Conservation (phyloP, 768 basidiomycete genomes). For the Tricholoma sp. region DNA sequence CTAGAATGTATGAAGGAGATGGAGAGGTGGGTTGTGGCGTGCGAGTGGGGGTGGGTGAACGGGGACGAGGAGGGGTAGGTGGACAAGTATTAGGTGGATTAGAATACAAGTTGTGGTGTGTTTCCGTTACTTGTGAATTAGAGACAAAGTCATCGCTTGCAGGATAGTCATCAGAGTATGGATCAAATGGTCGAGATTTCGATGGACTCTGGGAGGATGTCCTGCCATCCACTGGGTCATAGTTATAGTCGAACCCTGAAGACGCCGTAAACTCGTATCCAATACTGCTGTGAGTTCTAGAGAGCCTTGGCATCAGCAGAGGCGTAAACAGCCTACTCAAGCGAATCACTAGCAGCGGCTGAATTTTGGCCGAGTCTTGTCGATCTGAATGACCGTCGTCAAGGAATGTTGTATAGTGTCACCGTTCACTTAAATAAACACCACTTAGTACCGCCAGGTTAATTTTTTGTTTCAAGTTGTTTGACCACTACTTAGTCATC, state of each 20-base stretch:
- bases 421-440: no score
- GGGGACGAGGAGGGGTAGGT: background rate
- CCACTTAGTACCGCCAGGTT: no score
- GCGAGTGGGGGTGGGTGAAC: background rate
- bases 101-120: background rate
- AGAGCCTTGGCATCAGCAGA: background rate
- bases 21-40: conserved; percentile 45
- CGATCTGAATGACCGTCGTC: no score
- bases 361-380: background rate
- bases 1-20: conserved; percentile 27
- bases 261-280: conserved; percentile 10
- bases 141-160: background rate
- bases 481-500: no score
- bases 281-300: conserved; percentile 3
- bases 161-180: conserved; percentile 12
- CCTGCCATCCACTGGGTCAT: conserved; percentile 17
- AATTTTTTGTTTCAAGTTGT: no score
- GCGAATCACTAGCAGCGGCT: background rate
- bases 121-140: background rate
- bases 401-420: no score
- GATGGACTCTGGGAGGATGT: background rate
- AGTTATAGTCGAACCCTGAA: conserved; percentile 22
- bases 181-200: conserved; percentile 13
- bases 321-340: background rate
- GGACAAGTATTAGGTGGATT: background rate